These are phyloP conservation scores for Tritrichomonas musculus DNA, from an alignment of 208 protist species.

Conservation along the genomic window DNA sequence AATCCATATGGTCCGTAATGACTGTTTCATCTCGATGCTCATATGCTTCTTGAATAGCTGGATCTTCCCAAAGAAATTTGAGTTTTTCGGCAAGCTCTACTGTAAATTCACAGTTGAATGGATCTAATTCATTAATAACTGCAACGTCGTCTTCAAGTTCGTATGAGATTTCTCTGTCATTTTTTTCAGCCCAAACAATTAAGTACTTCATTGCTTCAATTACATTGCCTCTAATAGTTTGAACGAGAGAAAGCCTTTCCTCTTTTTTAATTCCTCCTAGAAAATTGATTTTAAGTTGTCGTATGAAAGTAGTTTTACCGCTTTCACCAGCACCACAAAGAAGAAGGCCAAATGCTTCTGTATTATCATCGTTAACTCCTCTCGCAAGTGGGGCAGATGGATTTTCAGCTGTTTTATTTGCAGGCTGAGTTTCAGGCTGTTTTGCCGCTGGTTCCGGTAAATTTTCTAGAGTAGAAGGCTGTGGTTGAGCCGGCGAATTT, in stretches of 20 bases:
- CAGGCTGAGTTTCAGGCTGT: neutral
- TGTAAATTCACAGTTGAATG: neutral
- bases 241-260: neutral
- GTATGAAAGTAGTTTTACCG: constrained; percentile 24
- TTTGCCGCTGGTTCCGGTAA: neutral
- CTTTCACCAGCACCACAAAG: constrained; percentile 35
- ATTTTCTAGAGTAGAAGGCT: neutral
- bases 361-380: neutral
- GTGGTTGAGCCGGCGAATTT: neutral
- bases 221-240: neutral
- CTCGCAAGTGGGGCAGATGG: neutral
- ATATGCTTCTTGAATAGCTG: neutral
- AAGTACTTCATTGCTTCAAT: neutral
- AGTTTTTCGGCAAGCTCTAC: neutral
- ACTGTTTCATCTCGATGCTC: neutral
- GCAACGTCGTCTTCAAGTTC: neutral
- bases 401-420: neutral
- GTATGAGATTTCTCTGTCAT: neutral
- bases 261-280: neutral
- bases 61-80: neutral
- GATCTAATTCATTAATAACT: neutral
- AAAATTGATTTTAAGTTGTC: neutral
- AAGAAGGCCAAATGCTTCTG: neutral
- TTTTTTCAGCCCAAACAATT: neutral
- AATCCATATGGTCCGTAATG: constrained; percentile 32